A percentile compares a stretch with the other conserved stretches of the same genome.
phyloP scores from a whole-genome alignment of 768 basidiomycete genomes.

The Amanita phalloides region DNA sequence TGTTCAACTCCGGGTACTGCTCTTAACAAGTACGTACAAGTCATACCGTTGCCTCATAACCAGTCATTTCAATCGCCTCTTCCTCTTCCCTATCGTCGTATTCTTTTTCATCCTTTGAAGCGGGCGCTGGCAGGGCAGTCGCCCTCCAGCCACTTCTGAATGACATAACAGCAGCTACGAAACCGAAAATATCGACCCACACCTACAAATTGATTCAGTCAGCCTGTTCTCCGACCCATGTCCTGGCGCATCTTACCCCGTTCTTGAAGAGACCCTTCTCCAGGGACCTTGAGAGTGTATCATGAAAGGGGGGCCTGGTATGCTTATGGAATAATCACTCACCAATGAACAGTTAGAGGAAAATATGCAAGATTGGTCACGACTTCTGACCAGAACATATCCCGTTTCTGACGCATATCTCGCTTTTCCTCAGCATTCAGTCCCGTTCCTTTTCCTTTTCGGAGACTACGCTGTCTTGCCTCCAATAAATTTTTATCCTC shows the following conservation, averaged over 20 bases:
- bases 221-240: conserved; percentile 1
- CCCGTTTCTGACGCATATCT: conserved; percentile 50
- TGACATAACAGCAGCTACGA: conserved; percentile 44
- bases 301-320: not conserved
- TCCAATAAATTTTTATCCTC: conserved; percentile 57
- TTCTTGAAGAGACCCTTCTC: conserved; percentile 56
- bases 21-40: too few relatives aligned
- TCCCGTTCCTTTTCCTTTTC: conserved; percentile 44
- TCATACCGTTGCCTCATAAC: not conserved
- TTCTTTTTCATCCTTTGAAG: conserved; percentile 13
- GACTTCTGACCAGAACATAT: conserved; percentile 61
- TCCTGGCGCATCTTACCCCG: conserved; percentile 31
- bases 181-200: conserved; percentile 30
- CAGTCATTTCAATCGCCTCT: not conserved
- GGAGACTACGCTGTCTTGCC: conserved; percentile 41
- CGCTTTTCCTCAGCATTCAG: conserved; percentile 38
- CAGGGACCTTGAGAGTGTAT: conserved; percentile 43
- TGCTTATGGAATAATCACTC: conserved; percentile 10
- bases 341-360: conserved; percentile 86
- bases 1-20: too few relatives aligned
- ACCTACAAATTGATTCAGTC: conserved; percentile 15
- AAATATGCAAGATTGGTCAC: conserved; percentile 65
- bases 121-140: conserved; percentile 34
- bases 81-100: conserved; percentile 12
- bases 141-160: conserved; percentile 68